These are phyloP conservation scores for Saturnispora diversa DNA, from an alignment of 805 yeast species.

Conservation along the genomic window DNA sequence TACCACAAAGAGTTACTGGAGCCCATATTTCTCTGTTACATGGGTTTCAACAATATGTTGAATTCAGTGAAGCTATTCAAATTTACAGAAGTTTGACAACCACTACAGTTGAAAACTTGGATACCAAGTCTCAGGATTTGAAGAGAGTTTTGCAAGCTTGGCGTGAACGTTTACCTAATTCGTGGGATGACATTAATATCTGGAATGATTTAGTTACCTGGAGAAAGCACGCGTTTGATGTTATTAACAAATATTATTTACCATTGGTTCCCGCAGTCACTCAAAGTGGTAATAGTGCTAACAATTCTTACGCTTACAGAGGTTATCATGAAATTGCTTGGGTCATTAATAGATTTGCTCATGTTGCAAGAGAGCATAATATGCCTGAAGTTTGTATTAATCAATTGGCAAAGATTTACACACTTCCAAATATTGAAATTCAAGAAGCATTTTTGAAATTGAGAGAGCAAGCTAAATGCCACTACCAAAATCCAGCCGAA, in stretches of 20 bases:
- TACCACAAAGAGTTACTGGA: conserved; percentile 65
- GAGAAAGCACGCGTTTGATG: conserved; percentile 98
- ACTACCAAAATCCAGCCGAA: conserved; percentile 85
- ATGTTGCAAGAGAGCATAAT: conserved; percentile 93
- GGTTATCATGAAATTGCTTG: conserved; percentile 99
- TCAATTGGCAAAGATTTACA: conserved; percentile 88
- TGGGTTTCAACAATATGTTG: conserved; percentile 95
- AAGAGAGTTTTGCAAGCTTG: conserved; percentile 94
- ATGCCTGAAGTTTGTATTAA: conserved; percentile 95
- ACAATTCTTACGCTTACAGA: conserved; percentile 89
- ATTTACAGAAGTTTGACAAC: conserved; percentile 80
- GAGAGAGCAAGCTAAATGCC: conserved; percentile 96
- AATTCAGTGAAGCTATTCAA: conserved; percentile 94
- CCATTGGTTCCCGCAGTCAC: conserved; percentile 85
- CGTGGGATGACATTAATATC: conserved; percentile 94
- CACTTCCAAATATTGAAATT: conserved; percentile 93
- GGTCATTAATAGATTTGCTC: conserved; percentile 97
- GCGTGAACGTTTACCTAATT: conserved; percentile 94
- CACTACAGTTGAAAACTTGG: conserved; percentile 88
- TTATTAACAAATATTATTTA: conserved; percentile 86
- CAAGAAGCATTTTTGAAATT: conserved; percentile 95
- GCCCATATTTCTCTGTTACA: conserved; percentile 89
- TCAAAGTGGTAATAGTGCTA: conserved; percentile 59
- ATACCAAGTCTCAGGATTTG: conserved; percentile 86
- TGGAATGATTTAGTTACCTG: conserved; percentile 98